Evolutionary conservation across 2,329 filamentous ascomycete species (phyloP).

Genomic region (Neofusicoccum laricinum): DNA sequence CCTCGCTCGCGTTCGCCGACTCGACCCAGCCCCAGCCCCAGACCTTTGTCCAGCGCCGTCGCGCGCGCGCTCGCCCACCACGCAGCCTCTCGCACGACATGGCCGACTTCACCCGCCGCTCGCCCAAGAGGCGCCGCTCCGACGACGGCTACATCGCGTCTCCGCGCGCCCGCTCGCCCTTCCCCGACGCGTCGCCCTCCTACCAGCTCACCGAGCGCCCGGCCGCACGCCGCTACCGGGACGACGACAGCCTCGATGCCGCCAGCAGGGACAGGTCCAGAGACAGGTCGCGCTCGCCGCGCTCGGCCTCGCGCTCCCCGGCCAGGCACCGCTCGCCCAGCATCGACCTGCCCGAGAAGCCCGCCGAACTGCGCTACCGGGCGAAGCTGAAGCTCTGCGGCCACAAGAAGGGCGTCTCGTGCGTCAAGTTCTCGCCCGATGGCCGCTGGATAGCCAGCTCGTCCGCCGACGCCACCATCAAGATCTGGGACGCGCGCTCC

Average conservation of each 20-base stretch:
- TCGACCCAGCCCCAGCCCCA: too few relatives aligned
- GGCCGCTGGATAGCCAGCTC: conserved; percentile 85
- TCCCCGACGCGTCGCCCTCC: conserved; percentile 24
- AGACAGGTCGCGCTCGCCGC: conserved; percentile 10
- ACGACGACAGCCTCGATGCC: conserved; percentile 22
- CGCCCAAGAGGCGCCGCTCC: conserved; percentile 32
- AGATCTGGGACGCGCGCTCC: conserved; percentile 80
- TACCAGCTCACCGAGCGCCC: conserved; percentile 34
- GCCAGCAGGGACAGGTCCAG: not conserved
- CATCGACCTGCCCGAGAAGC: conserved; percentile 31
- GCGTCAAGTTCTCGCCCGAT: conserved; percentile 88
- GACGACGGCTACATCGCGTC: conserved; percentile 24
- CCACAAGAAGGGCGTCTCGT: conserved; percentile 75
- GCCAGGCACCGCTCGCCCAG: conserved; percentile 21
- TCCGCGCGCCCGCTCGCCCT: conserved; percentile 32
- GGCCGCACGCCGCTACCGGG: conserved; percentile 27
- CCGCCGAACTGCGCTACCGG: conserved; percentile 63
- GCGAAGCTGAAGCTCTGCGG: conserved; percentile 70
- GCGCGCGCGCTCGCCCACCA: not conserved
- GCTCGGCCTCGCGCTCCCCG: conserved; percentile 19
- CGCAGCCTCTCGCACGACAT: not conserved
- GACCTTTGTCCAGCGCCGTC: not conserved
- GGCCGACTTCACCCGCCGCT: conserved; percentile 19
- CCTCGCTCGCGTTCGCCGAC: conserved; percentile 2
- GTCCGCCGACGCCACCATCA: conserved; percentile 85